A percentile compares a stretch with the other conserved stretches of the same genome.
Conservation (phyloP, 306 rosid species). For the Crataegus laevigata region DNA sequence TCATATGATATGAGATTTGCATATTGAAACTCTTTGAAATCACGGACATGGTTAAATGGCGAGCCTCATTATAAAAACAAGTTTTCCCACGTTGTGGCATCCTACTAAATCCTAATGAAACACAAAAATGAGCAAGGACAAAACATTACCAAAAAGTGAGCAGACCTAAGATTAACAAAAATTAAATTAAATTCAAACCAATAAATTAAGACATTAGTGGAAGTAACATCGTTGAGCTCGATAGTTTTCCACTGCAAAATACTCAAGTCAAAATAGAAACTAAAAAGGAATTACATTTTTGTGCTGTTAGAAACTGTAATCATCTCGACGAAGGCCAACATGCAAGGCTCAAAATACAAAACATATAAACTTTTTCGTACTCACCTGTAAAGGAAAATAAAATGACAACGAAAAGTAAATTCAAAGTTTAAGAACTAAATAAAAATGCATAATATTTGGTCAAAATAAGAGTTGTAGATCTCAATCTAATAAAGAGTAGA, state of each 20-base stretch:
- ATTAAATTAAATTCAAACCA: not conserved
- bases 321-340: not conserved
- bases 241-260: constrained; percentile 85
- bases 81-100: not conserved
- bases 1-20: not conserved
- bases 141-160: not conserved
- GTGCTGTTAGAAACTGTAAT: not conserved
- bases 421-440: not conserved
- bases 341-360: not conserved
- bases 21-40: not conserved
- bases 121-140: not conserved
- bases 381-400: not conserved
- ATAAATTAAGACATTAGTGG: constrained; percentile 2
- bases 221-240: constrained; percentile 92
- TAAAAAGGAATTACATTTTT: not conserved
- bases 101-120: not conserved
- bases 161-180: not conserved
- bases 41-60: not conserved
- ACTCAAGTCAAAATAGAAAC: not conserved
- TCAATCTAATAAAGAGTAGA: not conserved
- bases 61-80: constrained; percentile 1
- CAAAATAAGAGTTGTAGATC: not conserved
- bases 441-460: not conserved
- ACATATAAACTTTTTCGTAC: not conserved
- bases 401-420: not conserved